Percentiles rank a stretch among this genome's conserved stretches.
These are phyloP conservation scores for Rosa hybrid DNA, from an alignment of 331 rosid species.

Conservation along the genomic window DNA sequence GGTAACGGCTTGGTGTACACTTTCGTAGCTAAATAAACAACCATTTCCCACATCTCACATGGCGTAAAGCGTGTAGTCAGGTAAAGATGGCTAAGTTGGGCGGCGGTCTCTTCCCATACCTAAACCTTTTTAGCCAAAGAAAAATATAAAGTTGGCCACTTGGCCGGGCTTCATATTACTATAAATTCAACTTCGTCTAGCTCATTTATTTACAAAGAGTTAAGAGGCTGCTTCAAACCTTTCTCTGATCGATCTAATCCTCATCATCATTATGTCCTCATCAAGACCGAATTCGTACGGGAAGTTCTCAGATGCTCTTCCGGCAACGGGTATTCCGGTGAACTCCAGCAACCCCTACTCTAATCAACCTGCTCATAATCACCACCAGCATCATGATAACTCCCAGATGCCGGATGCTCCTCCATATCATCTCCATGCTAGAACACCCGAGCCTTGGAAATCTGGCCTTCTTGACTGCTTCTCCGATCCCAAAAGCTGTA, in stretches of 20 bases:
- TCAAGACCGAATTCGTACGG: not conserved
- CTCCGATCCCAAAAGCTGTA: slow-evolving; percentile 36
- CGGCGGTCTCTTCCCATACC: not conserved
- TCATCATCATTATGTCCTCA: not conserved
- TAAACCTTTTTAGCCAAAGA: too few species aligned
- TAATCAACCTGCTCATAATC: not conserved
- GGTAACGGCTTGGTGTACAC: too few species aligned
- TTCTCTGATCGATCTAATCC: not conserved
- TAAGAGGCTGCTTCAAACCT: not conserved
- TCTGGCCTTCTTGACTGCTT: slow-evolving; percentile 45
- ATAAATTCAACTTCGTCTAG: not conserved
- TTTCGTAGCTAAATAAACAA: too few species aligned
- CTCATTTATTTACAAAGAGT: not conserved
- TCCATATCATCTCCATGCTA: slow-evolving; percentile 10
- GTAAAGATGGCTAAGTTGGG: not conserved
- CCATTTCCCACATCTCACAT: too few species aligned
- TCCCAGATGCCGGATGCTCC: not conserved
- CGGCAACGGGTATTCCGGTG: slow-evolving; percentile 2
- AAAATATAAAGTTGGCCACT: not conserved
- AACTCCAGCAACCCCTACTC: slow-evolving; percentile 14
- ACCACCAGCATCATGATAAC: not conserved
- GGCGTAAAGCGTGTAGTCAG: not conserved
- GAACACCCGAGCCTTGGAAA: slow-evolving; percentile 36
- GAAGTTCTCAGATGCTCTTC: not conserved
- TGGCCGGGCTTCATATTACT: not conserved